phyloP scores from a whole-genome alignment of 1,284 basidiomycete genomes.

The Leccinum laetum region DNA sequence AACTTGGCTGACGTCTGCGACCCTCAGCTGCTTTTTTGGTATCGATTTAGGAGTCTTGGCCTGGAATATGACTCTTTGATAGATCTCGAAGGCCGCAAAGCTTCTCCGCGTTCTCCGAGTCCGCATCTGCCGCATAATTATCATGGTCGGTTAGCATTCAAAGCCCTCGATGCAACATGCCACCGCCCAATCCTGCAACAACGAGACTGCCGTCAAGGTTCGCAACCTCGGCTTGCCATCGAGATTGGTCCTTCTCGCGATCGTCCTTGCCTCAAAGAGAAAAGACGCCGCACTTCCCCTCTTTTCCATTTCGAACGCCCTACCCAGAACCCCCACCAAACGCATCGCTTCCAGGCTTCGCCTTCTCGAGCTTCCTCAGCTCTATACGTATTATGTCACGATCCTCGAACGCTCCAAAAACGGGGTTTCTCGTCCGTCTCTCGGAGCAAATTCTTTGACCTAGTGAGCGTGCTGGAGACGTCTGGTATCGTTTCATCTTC shows the following conservation, averaged over 20 bases:
- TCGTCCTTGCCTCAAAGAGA: conserved; percentile 67
- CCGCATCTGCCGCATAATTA: conserved; percentile 21
- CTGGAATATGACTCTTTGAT: neutral
- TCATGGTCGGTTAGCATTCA: conserved; percentile 2
- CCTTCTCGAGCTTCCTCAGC: conserved; percentile 53
- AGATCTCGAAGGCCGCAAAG: neutral
- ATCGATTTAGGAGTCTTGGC: neutral
- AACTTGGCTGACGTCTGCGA: too few species aligned
- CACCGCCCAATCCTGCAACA: conserved; percentile 41
- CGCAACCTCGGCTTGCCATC: conserved; percentile 69
- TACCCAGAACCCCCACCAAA: conserved; percentile 52
- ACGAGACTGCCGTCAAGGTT: conserved; percentile 65
- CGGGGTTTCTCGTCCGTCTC: conserved; percentile 58
- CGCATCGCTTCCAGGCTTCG: conserved; percentile 39
- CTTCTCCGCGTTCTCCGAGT: neutral
- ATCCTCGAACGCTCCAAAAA: conserved; percentile 57
- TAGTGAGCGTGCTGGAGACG: conserved; percentile 71
- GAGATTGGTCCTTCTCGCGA: conserved; percentile 62
- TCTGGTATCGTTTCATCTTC: conserved; percentile 57
- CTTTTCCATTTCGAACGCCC: conserved; percentile 33
- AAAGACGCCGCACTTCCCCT: conserved; percentile 56
- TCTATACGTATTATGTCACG: conserved; percentile 63
- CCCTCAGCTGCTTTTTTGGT: too few species aligned
- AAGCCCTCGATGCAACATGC: conserved; percentile 17
- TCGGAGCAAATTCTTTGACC: conserved; percentile 72